A percentile compares a stretch with the other conserved stretches of the same genome.
phyloP scores from a whole-genome alignment of 2,329 filamentous ascomycete species.

The Beauveria medogensis region DNA sequence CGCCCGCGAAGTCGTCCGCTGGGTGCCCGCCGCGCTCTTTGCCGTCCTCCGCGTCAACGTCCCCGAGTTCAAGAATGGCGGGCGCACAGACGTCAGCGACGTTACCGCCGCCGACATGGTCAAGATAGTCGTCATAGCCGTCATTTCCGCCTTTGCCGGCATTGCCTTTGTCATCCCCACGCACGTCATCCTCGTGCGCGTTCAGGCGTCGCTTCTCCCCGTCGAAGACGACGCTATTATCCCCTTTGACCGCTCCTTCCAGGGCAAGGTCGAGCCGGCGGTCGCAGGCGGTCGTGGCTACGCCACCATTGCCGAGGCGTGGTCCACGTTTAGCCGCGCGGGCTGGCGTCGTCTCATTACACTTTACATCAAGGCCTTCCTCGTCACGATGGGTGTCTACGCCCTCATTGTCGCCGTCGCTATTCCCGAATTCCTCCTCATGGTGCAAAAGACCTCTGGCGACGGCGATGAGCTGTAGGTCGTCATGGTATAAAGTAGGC shows the following conservation, averaged over 20 bases:
- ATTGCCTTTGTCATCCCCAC: conserved; percentile 66
- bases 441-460: conserved; percentile 20
- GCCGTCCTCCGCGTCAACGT: conserved; percentile 36
- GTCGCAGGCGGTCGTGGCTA: conserved; percentile 64
- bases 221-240: conserved; percentile 78
- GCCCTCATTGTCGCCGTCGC: conserved; percentile 37
- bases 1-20: conserved; percentile 41
- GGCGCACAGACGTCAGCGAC: conserved; percentile 25
- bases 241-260: conserved; percentile 82
- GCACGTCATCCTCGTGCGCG: conserved; percentile 66
- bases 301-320: conserved; percentile 66
- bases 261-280: conserved; percentile 65
- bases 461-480: conserved; percentile 7
- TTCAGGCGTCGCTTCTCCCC: conserved; percentile 80
- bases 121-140: conserved; percentile 39
- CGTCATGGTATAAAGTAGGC: neutral
- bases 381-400: conserved; percentile 41
- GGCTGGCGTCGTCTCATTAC: conserved; percentile 67
- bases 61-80: conserved; percentile 27
- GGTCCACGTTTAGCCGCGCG: conserved; percentile 66
- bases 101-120: conserved; percentile 28
- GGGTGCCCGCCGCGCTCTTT: conserved; percentile 36
- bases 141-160: conserved; percentile 41
- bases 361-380: conserved; percentile 64
- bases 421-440: conserved; percentile 43